These are phyloP conservation scores for Phialocephala sp. DNA, from an alignment of 2,329 filamentous ascomycete genomes.

Conservation along the genomic window DNA sequence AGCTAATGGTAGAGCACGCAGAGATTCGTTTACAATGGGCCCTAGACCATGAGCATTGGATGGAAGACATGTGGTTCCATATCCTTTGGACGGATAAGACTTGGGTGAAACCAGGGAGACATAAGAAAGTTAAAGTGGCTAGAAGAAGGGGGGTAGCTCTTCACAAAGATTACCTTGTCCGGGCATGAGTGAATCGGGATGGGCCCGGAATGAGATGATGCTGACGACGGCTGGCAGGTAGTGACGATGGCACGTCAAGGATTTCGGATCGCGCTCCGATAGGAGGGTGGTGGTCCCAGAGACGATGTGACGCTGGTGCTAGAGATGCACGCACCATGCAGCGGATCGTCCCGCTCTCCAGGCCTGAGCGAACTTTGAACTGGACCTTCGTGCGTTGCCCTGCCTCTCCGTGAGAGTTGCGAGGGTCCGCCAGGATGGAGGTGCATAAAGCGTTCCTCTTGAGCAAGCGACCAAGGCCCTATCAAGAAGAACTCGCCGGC, in stretches of 20 bases:
- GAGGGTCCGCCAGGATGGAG: neutral
- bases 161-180: neutral
- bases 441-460: neutral
- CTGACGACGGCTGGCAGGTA: too few relatives aligned
- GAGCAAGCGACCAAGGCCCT: neutral
- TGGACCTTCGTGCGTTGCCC: neutral
- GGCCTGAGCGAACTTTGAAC: neutral
- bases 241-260: too few relatives aligned
- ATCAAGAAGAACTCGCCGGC: neutral
- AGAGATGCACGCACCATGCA: slow-evolving; percentile 9
- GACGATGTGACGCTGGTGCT: slow-evolving; percentile 10
- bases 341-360: slow-evolving; percentile 24
- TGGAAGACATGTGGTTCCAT: slow-evolving; percentile 15
- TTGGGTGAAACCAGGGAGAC: slow-evolving; percentile 21
- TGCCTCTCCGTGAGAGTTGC: neutral
- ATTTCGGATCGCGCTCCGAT: neutral
- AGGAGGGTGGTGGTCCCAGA: neutral
- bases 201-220: too few relatives aligned
- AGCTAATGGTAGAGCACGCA: slow-evolving; percentile 16
- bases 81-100: slow-evolving; percentile 24
- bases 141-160: neutral
- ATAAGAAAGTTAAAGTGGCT: slow-evolving; percentile 15
- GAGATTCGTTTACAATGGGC: slow-evolving; percentile 12
- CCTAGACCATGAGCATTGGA: slow-evolving; percentile 13
- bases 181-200: too few relatives aligned